These are phyloP conservation scores for Schizophyllum amplum DNA, from an alignment of 1,284 basidiomycete genomes.

Conservation along the genomic window DNA sequence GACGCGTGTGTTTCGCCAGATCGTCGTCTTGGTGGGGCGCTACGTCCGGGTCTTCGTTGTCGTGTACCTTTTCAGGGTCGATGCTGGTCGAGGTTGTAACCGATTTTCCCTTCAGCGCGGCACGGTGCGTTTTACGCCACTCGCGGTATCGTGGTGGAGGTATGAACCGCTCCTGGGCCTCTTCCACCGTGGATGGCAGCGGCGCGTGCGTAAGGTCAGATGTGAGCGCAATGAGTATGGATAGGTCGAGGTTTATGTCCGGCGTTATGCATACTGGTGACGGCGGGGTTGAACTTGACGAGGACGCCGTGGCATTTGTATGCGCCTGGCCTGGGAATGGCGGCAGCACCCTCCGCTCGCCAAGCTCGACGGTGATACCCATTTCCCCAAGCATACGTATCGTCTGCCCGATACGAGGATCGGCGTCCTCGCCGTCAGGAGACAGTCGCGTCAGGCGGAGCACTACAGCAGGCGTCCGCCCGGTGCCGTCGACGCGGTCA, in stretches of 20 bases:
- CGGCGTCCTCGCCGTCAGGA: constrained; percentile 24
- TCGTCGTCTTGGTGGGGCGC: constrained; percentile 25
- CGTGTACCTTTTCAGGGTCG: background rate
- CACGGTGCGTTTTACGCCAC: constrained; percentile 41
- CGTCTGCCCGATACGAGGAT: constrained; percentile 58
- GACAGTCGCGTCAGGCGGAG: constrained; percentile 66
- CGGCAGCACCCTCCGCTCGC: constrained; percentile 38
- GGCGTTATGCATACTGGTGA: constrained; percentile 4
- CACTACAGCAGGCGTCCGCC: constrained; percentile 34
- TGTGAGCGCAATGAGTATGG: constrained; percentile 73
- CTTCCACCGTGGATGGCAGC: constrained; percentile 47
- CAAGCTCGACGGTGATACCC: constrained; percentile 62
- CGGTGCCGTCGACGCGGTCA: constrained; percentile 35
- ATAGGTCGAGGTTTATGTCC: constrained; percentile 73
- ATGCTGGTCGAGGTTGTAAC: background rate
- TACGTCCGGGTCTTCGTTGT: constrained; percentile 9
- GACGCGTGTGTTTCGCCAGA: constrained; percentile 47
- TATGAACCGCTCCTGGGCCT: constrained; percentile 56
- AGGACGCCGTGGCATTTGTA: background rate
- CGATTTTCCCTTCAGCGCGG: constrained; percentile 16
- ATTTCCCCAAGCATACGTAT: constrained; percentile 46
- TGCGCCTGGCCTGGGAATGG: background rate
- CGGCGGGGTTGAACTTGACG: constrained; percentile 13
- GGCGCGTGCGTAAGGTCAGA: constrained; percentile 75
- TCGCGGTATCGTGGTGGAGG: constrained; percentile 46